phyloP scores from a whole-genome alignment of 2,329 filamentous ascomycete species.

The Parastagonospora avenae region DNA sequence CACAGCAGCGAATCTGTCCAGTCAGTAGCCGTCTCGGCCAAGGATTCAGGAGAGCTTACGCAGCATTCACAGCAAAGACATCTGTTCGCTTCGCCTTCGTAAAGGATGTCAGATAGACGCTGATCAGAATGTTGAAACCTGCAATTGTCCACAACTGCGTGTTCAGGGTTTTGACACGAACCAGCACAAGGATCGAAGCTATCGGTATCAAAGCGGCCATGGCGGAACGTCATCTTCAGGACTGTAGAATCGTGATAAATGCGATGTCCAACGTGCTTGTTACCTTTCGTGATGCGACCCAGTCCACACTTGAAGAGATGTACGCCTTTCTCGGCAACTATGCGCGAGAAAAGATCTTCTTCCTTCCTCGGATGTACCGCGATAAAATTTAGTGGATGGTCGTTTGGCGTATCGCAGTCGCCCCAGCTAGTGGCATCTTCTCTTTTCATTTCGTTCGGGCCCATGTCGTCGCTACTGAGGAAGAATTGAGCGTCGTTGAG shows the following conservation, averaged over 20 bases:
- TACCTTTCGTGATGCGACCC: background rate
- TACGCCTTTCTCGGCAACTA: background rate
- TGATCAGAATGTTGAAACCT: slow-evolving; percentile 20
- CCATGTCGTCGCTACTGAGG: background rate
- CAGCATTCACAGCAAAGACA: slow-evolving; percentile 23
- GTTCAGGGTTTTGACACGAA: background rate
- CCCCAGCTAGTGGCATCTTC: background rate
- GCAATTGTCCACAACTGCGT: slow-evolving; percentile 12
- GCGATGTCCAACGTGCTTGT: background rate
- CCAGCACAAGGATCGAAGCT: slow-evolving; percentile 12
- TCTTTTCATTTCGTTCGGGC: background rate
- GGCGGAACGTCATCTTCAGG: slow-evolving; percentile 13
- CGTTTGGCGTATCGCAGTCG: background rate
- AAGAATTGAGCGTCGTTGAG: background rate
- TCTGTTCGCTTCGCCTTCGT: slow-evolving; percentile 22
- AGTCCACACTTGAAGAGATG: background rate
- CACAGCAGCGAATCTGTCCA: background rate
- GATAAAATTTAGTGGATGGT: background rate
- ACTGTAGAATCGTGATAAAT: slow-evolving; percentile 4
- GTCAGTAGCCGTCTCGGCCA: background rate
- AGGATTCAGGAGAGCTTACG: slow-evolving; percentile 11
- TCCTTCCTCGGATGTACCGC: background rate
- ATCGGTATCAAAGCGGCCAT: slow-evolving; percentile 21
- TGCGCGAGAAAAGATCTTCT: background rate
- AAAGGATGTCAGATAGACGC: slow-evolving; percentile 11